These are phyloP conservation scores for Parietichytrium sp. DNA, from an alignment of 108 stramenopile genomes.

Conservation along the genomic window DNA sequence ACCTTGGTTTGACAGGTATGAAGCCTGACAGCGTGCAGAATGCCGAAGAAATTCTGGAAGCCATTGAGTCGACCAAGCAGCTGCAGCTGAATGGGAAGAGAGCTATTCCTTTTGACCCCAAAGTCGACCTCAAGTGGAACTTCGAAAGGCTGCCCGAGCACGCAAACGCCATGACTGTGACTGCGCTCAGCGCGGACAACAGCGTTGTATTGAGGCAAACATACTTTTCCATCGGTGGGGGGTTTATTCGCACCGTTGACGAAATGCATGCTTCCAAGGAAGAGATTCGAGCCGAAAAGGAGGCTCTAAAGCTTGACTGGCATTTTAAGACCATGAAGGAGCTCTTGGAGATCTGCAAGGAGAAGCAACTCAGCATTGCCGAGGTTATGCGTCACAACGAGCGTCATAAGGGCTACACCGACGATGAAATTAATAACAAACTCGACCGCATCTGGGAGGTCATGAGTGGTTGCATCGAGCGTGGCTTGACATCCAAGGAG, in stretches of 20 bases:
- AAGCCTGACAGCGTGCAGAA: slow-evolving; percentile 9
- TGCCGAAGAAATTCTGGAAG: not conserved
- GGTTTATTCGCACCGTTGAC: slow-evolving; percentile 11
- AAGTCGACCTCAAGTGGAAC: slow-evolving; percentile 9
- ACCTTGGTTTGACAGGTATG: not conserved
- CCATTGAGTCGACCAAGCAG: not conserved
- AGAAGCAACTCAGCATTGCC: slow-evolving; percentile 24
- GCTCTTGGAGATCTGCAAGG: not conserved
- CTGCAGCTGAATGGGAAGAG: slow-evolving; percentile 1
- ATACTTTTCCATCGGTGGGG: slow-evolving; percentile 39
- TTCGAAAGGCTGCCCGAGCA: slow-evolving; percentile 11
- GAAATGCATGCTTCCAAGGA: slow-evolving; percentile 36
- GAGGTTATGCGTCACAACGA: slow-evolving; percentile 41
- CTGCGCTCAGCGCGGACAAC: not conserved
- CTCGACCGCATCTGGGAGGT: slow-evolving; percentile 40
- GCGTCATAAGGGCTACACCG: slow-evolving; percentile 23
- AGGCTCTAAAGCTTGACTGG: not conserved
- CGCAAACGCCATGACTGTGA: slow-evolving; percentile 36
- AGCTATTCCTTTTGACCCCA: not conserved
- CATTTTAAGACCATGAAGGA: slow-evolving; percentile 40
- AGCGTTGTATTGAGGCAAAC: not conserved
- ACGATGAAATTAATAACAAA: not conserved
- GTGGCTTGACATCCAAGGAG: not conserved
- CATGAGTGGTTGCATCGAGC: slow-evolving; percentile 19
- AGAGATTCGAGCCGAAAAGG: not conserved